Evolutionary conservation across 345 rosid genomes (phyloP), one percentile per base, ranked within the genome.

Genomic region (Euphorbia peplus): DNA sequence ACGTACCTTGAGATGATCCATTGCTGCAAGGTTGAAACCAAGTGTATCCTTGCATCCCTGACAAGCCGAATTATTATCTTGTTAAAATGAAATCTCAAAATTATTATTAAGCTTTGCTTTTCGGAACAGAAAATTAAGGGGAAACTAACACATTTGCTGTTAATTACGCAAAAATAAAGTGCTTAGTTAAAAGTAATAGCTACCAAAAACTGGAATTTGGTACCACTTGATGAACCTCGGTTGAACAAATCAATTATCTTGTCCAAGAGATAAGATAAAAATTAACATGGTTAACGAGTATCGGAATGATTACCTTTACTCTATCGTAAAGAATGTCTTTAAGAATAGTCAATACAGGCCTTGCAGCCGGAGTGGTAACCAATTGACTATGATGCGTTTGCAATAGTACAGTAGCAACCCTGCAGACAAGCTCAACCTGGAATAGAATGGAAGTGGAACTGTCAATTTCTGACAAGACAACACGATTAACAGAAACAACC

Each of bases 21-120:
- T 87, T 55, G 92, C 98, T 0, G 99, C 97, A 73, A 95, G 89
- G 71, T 92, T 95, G 80, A 87, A 92, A 46, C 97, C 96, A 47
- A 92, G 74, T 18, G 84, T 92, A 78, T 92, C 99, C 75, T 90
- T 95, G 81, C 83, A 82, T 76, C 83, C 97, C 97, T 91, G 86
- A 71, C 70, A 84, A 37, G 53, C 10, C 46, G 64, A 65, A 30
- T 26, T 2, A 13, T 42, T 35, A 61, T 51, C 21, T 44, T 57
- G 65, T 65, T 25, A 69, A 66, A 42, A 35, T 50, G 14, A 26
- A 30, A 41, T 12, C 62, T 32, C 39, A 30, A 66, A 57, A 28
- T 41, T 41, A 61, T 41, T 41, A 61, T 21, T 28, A 55, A 24
- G 19, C 37, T 24, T 21, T 30, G 11, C 15, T 63, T 39, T 11